Conservation (phyloP, 805 yeast genomes). For the Candida arabinofermentans region DNA sequence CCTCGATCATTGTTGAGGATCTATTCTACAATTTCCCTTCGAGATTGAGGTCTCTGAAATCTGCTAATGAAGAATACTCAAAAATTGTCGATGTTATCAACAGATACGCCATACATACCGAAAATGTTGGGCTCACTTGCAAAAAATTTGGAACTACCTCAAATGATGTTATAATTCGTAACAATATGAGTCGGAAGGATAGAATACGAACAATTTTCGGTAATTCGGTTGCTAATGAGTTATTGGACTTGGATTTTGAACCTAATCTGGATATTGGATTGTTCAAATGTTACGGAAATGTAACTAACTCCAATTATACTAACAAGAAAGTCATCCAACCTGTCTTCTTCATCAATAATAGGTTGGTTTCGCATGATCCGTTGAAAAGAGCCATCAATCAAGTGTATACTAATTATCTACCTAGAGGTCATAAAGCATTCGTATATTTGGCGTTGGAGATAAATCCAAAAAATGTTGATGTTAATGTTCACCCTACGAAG, state of each 20-base stretch:
- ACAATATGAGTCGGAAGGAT: conserved; percentile 49
- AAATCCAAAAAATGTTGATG: conserved; percentile 72
- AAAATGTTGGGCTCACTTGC: conserved; percentile 68
- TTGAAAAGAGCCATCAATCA: conserved; percentile 62
- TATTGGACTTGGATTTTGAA: conserved; percentile 45
- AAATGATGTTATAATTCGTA: conserved; percentile 58
- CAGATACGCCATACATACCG: conserved; percentile 74
- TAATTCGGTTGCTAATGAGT: conserved; percentile 57
- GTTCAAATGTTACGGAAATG: conserved; percentile 47
- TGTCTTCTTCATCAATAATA: conserved; percentile 77
- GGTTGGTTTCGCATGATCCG: conserved; percentile 82
- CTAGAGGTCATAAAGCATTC: conserved; percentile 76
- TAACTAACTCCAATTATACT: conserved; percentile 68
- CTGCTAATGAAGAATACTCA: conserved; percentile 69
- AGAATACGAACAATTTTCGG: conserved; percentile 76
- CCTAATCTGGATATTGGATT: conserved; percentile 44
- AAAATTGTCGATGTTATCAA: conserved; percentile 80
- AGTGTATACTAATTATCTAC: conserved; percentile 61
- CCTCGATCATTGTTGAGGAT: conserved; percentile 82
- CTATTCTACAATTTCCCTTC: conserved; percentile 85
- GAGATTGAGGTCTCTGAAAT: conserved; percentile 60
- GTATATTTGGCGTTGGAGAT: conserved; percentile 69
- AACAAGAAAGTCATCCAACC: conserved; percentile 65
- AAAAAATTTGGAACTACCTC: conserved; percentile 76
- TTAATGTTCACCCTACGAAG: conserved; percentile 94